Evolutionary conservation across 331 rosid genomes (phyloP).

Genomic region (Ulmus americana): DNA sequence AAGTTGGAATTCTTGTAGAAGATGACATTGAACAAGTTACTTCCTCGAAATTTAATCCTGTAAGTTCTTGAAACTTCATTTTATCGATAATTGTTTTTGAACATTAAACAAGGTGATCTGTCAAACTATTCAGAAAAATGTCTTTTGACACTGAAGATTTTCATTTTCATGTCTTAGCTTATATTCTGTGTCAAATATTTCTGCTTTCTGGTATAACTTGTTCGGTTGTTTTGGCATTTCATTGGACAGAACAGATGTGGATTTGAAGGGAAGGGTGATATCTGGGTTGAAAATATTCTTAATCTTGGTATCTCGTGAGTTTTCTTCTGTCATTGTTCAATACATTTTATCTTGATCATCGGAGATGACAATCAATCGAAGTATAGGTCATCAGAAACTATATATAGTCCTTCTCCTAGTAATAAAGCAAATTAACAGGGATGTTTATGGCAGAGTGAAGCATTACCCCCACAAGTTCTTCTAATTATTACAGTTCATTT

Average conservation of each 20-base stretch:
- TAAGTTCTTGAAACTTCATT: conserved; percentile 34
- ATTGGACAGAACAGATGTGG: conserved; percentile 89
- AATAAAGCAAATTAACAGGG: neutral
- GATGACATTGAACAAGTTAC: conserved; percentile 60
- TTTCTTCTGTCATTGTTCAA: conserved; percentile 4
- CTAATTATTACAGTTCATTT: neutral
- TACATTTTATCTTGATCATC: neutral
- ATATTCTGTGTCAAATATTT: neutral
- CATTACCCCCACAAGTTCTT: conserved; percentile 16
- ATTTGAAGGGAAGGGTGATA: conserved; percentile 82
- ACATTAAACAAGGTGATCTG: neutral
- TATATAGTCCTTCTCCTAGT: too few relatives aligned
- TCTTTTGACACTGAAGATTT: too few relatives aligned
- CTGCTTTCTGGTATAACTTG: conserved; percentile 1
- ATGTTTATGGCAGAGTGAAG: neutral
- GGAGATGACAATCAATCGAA: neutral
- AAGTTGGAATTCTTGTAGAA: conserved; percentile 71
- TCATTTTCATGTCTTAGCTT: neutral
- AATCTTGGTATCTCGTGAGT: conserved; percentile 94
- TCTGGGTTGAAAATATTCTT: conserved; percentile 90
- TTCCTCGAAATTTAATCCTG: conserved; percentile 73
- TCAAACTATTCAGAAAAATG: too few relatives aligned
- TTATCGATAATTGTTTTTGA: neutral
- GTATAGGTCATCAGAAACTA: too few relatives aligned
- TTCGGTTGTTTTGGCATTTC: conserved; percentile 7